Evolutionary conservation across 2,329 filamentous ascomycete genomes (phyloP).

Genomic region (Elsinoe necatrix): DNA sequence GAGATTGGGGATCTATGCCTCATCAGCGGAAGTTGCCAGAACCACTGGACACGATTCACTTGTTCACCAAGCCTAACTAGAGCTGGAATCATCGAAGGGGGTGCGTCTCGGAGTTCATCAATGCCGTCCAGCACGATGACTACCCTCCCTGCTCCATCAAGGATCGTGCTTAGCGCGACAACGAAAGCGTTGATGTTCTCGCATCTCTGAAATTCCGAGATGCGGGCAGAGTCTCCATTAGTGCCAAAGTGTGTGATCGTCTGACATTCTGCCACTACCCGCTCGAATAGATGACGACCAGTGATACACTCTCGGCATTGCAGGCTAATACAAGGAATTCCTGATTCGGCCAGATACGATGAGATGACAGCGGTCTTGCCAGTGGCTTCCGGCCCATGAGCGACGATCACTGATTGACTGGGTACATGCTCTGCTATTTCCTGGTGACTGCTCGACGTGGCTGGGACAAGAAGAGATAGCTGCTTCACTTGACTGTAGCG

Average conservation of each 20-base stretch:
- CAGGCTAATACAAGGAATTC: slow-evolving; percentile 52
- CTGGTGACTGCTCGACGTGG: neutral
- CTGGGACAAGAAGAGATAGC: slow-evolving; percentile 37
- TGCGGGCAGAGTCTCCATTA: slow-evolving; percentile 28
- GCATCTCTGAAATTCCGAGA: slow-evolving; percentile 51
- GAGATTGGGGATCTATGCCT: slow-evolving; percentile 64
- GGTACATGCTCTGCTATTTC: slow-evolving; percentile 26
- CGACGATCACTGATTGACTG: slow-evolving; percentile 62
- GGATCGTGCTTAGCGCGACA: slow-evolving; percentile 60
- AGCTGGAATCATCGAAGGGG: slow-evolving; percentile 69
- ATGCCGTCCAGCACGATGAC: slow-evolving; percentile 82
- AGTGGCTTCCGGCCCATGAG: slow-evolving; percentile 79
- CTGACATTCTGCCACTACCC: slow-evolving; percentile 49
- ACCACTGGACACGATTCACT: slow-evolving; percentile 36
- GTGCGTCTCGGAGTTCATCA: slow-evolving; percentile 72
- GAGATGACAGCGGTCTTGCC: slow-evolving; percentile 70
- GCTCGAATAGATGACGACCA: slow-evolving; percentile 66
- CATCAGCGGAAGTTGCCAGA: slow-evolving; percentile 16
- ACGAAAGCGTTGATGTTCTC: slow-evolving; percentile 72
- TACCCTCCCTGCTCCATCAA: slow-evolving; percentile 54
- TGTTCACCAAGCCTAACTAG: slow-evolving; percentile 73
- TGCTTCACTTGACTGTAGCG: slow-evolving; percentile 41
- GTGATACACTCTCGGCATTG: slow-evolving; percentile 71
- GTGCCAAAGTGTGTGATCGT: slow-evolving; percentile 28
- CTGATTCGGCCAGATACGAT: slow-evolving; percentile 48